Evolutionary conservation across 1,284 basidiomycete genomes (phyloP), one percentile per base, ranked within the genome.

Genomic region (Cronartium ribicola): DNA sequence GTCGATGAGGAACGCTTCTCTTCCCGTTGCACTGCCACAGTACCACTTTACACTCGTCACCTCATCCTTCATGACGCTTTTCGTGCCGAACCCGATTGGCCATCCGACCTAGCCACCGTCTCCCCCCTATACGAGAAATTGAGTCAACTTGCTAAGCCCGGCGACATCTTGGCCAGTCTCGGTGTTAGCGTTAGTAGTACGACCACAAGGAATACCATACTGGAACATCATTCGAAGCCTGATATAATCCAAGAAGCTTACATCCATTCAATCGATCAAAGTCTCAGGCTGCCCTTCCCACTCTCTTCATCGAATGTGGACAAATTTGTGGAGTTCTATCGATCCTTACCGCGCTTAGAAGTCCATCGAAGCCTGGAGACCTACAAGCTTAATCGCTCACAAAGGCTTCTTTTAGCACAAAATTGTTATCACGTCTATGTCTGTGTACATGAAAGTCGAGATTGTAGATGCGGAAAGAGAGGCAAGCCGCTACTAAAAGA

Each of bases 381-480:
- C 29, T 29, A 29, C 29, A 29, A 29, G 29, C 29, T 29, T 29
- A 55, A 55, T 55, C 10, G 44, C 10, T 48, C 44, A 1, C 8
- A 55, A 55, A n/a, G n/a, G 22, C 17, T 6, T 55, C 48, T 5
- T n/a, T 55, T 22, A 55, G 5, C 48, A 13, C 22, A 6, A 13
- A 17, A 55, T 14, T 55, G n/a, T 13, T 55, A 77, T 7, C 79
- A 80, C 60, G 69, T 80, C 44, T 80, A 78, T 59, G 77, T 80
- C 22, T 80, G 80, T 75, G 77, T 77, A 4, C 80, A 80, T 55
- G 79, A 77, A 66, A 76, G 75, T 7, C 75, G 79, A 36, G 80
- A 80, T 66, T 80, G 80, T 66, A 77, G 80, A 14, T 80, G 80
- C 55, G 79, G 79, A 22, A 75, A 79, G 5, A 78, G n/a, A 66